Conservation (phyloP, 2,329 filamentous ascomycete species). For the Penicillium sp. region DNA sequence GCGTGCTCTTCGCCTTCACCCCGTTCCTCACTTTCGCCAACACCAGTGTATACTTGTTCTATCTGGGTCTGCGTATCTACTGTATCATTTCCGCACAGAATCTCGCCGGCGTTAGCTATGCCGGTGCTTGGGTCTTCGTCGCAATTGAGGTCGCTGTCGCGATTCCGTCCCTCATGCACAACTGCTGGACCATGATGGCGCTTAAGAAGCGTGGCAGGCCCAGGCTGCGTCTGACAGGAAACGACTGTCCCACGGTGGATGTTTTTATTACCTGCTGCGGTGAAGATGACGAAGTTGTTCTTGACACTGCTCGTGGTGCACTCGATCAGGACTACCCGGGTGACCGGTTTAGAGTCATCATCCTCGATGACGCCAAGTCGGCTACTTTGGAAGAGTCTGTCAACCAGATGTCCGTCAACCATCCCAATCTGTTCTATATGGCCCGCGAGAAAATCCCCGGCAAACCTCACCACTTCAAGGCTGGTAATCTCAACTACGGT, state of each 20-base stretch:
- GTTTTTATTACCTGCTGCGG: constrained; percentile 46
- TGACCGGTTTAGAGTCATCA: constrained; percentile 38
- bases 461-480: constrained; percentile 57
- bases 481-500: constrained; percentile 63
- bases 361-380: constrained; percentile 43
- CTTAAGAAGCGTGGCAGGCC: constrained; percentile 55
- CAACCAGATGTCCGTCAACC: constrained; percentile 33
- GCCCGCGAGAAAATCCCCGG: constrained; percentile 42
- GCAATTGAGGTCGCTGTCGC: constrained; percentile 54
- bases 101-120: constrained; percentile 40
- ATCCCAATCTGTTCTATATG: constrained; percentile 45
- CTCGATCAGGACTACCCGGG: constrained; percentile 42
- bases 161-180: constrained; percentile 57
- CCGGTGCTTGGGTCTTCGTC: constrained; percentile 58
- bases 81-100: constrained; percentile 55
- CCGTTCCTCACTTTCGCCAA: constrained; percentile 38
- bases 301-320: constrained; percentile 42
- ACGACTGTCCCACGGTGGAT: constrained; percentile 42
- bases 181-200: constrained; percentile 58
- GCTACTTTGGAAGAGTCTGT: constrained; percentile 35
- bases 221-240: constrained; percentile 49
- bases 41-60: constrained; percentile 41
- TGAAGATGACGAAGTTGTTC: constrained; percentile 43
- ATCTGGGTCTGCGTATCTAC: constrained; percentile 52
- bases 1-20: constrained; percentile 33